Conservation (phyloP, 331 rosid species). For the Acacia concinna region DNA sequence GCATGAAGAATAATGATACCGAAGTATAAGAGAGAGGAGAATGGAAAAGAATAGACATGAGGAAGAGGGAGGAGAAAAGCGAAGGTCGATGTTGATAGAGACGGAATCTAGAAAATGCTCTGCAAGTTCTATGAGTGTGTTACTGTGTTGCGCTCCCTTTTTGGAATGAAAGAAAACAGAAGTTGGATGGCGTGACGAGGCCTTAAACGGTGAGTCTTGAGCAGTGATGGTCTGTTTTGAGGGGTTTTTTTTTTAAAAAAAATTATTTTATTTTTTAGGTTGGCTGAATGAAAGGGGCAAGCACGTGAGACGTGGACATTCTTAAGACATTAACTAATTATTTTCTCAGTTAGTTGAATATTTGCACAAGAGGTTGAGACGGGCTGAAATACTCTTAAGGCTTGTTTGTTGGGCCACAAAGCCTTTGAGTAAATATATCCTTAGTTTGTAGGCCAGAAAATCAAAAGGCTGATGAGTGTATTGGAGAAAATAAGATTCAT, state of each 20-base stretch:
- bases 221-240: too few relatives aligned
- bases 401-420: not conserved
- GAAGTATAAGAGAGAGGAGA: not conserved
- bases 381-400: not conserved
- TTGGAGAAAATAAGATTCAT: not conserved
- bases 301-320: not conserved
- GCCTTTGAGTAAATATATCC: not conserved
- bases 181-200: not conserved
- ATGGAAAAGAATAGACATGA: not conserved
- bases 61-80: not conserved
- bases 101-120: not conserved
- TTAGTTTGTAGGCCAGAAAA: not conserved
- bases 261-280: too few relatives aligned
- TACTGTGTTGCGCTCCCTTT: not conserved
- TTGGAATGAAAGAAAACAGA: not conserved
- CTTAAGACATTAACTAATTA: not conserved
- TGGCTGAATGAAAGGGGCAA: not conserved
- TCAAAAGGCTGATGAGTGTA: not conserved
- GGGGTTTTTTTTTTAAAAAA: too few relatives aligned
- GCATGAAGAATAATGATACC: not conserved
- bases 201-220: not conserved
- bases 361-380: not conserved
- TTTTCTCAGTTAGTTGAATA: not conserved
- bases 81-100: not conserved
- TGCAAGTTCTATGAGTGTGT: not conserved